Evolutionary conservation across 345 rosid genomes (phyloP).

Genomic region (Populus alba): DNA sequence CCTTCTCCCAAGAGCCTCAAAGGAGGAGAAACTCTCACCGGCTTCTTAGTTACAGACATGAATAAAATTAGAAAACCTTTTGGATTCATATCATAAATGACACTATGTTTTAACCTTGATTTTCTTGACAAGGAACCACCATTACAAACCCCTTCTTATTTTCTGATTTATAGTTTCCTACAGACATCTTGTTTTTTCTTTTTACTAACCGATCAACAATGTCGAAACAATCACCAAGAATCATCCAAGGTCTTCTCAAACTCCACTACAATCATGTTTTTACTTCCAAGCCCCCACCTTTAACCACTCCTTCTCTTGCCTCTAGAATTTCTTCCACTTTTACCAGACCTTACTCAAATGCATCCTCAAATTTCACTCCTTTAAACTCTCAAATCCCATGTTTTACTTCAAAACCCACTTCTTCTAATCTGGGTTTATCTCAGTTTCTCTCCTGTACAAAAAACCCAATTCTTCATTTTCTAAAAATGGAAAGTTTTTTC

Average conservation of each 20-base stretch:
- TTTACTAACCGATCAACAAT: slow-evolving; percentile 11
- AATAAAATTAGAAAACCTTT: too few relatives aligned
- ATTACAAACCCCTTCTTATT: too few relatives aligned
- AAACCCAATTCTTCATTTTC: slow-evolving; percentile 15
- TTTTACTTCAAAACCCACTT: slow-evolving; percentile 34
- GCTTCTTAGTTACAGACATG: too few relatives aligned
- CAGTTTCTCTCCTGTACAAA: slow-evolving; percentile 26
- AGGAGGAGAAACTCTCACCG: too few relatives aligned
- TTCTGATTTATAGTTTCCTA: too few relatives aligned
- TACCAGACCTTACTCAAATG: slow-evolving; percentile 13
- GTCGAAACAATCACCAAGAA: slow-evolving; percentile 45
- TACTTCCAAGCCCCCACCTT: slow-evolving; percentile 19
- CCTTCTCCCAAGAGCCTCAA: too few relatives aligned
- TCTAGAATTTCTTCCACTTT: not conserved
- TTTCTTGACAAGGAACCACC: too few relatives aligned
- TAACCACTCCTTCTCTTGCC: not conserved
- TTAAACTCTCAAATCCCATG: slow-evolving; percentile 14
- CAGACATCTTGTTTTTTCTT: too few relatives aligned
- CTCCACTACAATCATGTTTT: slow-evolving; percentile 23
- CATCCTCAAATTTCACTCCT: slow-evolving; percentile 1
- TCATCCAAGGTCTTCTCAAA: slow-evolving; percentile 39
- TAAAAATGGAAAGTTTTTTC: not conserved
- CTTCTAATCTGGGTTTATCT: slow-evolving; percentile 31
- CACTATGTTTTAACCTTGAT: too few relatives aligned
- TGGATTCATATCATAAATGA: too few relatives aligned